Percentiles rank a stretch among this genome's conserved stretches.
Conservation (phyloP, 2,329 filamentous ascomycete genomes). For the Botrytis galanthina region DNA sequence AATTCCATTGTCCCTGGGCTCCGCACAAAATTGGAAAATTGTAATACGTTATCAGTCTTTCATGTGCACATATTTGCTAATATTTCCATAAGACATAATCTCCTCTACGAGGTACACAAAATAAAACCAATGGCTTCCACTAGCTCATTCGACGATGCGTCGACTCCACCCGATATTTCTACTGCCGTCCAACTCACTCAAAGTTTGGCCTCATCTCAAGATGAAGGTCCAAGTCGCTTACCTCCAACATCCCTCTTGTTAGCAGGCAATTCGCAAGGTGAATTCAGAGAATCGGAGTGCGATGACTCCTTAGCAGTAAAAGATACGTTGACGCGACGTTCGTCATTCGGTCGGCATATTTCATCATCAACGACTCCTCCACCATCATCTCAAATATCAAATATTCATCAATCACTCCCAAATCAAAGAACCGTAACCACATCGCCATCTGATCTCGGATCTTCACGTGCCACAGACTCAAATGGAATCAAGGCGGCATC, state of each 20-base stretch:
- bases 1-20: not conserved
- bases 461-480: constrained; percentile 34
- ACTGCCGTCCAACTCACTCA: constrained; percentile 31
- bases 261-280: not conserved
- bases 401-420: constrained; percentile 20
- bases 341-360: not conserved
- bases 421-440: constrained; percentile 25
- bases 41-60: not conserved
- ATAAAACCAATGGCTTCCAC: constrained; percentile 30
- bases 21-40: not conserved
- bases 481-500: constrained; percentile 31
- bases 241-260: constrained; percentile 28
- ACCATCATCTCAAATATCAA: constrained; percentile 56
- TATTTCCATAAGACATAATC: not conserved
- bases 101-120: not conserved
- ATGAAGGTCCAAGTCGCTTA: constrained; percentile 21
- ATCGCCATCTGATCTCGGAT: constrained; percentile 30
- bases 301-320: constrained; percentile 2
- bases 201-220: constrained; percentile 25
- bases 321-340: not conserved
- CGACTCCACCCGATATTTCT: constrained; percentile 29
- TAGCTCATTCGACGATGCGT: constrained; percentile 29
- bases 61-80: constrained; percentile 10
- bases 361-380: constrained; percentile 39
- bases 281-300: not conserved